phyloP scores from a whole-genome alignment of 2,329 filamentous ascomycete species.

The Aspergillus fumigatus region DNA sequence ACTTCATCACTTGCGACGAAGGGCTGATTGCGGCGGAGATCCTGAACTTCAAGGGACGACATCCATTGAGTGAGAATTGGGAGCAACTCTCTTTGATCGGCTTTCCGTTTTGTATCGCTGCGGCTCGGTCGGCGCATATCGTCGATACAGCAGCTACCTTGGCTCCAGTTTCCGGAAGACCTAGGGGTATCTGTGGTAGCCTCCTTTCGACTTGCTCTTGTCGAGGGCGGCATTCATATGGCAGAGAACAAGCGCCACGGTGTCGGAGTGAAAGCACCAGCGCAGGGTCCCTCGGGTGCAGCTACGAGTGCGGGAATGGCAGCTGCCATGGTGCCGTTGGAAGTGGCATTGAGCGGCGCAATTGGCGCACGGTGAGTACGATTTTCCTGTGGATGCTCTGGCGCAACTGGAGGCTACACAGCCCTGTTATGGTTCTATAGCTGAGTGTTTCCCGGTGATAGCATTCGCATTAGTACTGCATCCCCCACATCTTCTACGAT shows the following conservation, averaged over 20 bases:
- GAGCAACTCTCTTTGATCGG: not conserved
- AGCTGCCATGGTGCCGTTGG: conserved; percentile 46
- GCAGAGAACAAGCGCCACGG: conserved; percentile 57
- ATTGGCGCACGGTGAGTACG: conserved; percentile 56
- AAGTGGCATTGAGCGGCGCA: conserved; percentile 54
- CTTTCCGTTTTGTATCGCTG: not conserved
- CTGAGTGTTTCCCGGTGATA: conserved; percentile 25
- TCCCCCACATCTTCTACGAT: conserved; percentile 47
- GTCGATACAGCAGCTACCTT: not conserved
- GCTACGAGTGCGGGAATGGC: conserved; percentile 34
- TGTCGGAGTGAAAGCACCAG: conserved; percentile 46
- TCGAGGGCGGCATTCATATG: conserved; percentile 36
- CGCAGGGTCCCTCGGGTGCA: conserved; percentile 34
- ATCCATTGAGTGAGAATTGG: not conserved
- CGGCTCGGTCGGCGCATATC: not conserved
- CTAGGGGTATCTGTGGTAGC: not conserved
- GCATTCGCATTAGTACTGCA: conserved; percentile 55
- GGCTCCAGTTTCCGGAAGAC: not conserved
- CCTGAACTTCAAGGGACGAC: not conserved
- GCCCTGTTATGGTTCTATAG: not conserved
- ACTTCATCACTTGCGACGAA: not conserved
- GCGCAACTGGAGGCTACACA: not conserved
- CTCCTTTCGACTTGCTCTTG: not conserved
- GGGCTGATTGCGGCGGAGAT: not conserved
- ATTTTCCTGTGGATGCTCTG: not conserved